A percentile compares a stretch with the other conserved stretches of the same genome.
These are phyloP conservation scores for Trypanosoma cruzi DNA, from an alignment of 208 protist genomes.

Conservation along the genomic window DNA sequence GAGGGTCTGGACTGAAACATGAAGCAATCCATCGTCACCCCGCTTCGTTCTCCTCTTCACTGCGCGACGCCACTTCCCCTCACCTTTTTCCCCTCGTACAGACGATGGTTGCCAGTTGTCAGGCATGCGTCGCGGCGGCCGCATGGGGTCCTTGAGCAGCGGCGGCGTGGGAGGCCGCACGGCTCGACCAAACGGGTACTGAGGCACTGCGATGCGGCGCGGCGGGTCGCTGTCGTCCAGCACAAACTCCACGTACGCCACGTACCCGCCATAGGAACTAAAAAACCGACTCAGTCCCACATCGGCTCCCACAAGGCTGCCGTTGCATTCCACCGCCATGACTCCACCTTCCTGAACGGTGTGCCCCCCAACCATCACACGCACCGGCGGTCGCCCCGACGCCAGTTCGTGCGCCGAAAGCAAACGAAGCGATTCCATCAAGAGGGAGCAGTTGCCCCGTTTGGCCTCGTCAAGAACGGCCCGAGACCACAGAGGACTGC, in stretches of 20 bases:
- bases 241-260: constrained; percentile 27
- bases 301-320: constrained; percentile 35
- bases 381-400: constrained; percentile 19
- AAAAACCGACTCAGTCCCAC: constrained; percentile 38
- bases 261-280: constrained; percentile 6
- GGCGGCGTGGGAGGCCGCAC: not conserved
- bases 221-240: not conserved
- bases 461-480: constrained; percentile 25
- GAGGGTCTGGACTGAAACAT: too few species aligned
- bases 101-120: not conserved
- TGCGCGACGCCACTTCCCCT: not conserved
- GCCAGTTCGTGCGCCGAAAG: constrained; percentile 31
- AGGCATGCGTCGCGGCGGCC: not conserved
- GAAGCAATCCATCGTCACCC: not conserved
- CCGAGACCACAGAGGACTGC: constrained; percentile 49
- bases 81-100: not conserved
- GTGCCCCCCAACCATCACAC: constrained; percentile 66
- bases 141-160: not conserved
- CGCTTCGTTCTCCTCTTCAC: not conserved
- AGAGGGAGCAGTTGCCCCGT: constrained; percentile 32
- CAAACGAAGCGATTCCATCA: constrained; percentile 34
- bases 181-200: constrained; percentile 13
- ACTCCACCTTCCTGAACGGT: constrained; percentile 29
- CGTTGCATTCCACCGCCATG: constrained; percentile 30
- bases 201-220: constrained; percentile 2